Evolutionary conservation across 1,139 yeast species (phyloP).

Genomic region (Yamadazyma pseudoaaseri): DNA sequence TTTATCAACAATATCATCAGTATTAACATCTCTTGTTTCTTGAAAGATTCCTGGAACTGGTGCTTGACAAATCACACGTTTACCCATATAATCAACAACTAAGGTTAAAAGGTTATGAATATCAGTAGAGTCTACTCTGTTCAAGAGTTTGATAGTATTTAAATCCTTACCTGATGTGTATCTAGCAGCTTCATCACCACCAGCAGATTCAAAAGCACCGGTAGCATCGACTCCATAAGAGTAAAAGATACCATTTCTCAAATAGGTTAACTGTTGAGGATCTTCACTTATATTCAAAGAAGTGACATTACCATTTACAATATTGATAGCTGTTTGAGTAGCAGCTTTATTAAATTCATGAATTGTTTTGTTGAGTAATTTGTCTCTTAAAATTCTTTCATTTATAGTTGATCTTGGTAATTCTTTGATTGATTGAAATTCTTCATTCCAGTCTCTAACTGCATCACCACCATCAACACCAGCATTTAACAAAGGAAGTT

Average conservation of each 20-base stretch:
- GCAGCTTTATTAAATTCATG: constrained; percentile 79
- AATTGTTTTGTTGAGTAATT: constrained; percentile 67
- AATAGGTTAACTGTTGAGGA: constrained; percentile 59
- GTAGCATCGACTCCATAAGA: constrained; percentile 76
- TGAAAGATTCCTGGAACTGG: constrained; percentile 96
- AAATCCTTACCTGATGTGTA: constrained; percentile 80
- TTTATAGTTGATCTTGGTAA: constrained; percentile 56
- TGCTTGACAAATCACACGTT: constrained; percentile 85
- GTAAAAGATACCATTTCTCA: constrained; percentile 84
- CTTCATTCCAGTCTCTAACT: constrained; percentile 86
- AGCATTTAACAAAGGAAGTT: constrained; percentile 50
- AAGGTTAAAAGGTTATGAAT: constrained; percentile 74
- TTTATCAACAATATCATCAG: constrained; percentile 37
- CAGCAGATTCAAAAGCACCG: constrained; percentile 61
- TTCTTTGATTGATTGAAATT: constrained; percentile 78
- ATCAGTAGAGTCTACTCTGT: constrained; percentile 63
- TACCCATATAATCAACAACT: constrained; percentile 86
- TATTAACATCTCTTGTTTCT: constrained; percentile 30
- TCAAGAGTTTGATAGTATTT: constrained; percentile 65
- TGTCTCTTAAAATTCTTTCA: constrained; percentile 75
- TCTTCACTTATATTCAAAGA: constrained; percentile 82
- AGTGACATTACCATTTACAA: constrained; percentile 68
- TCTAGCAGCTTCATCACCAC: constrained; percentile 87
- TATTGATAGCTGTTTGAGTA: constrained; percentile 73
- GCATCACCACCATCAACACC: constrained; percentile 60